Percentiles rank a stretch among this genome's conserved stretches.
Conservation (phyloP, 2,329 filamentous ascomycete genomes). For the Leptographium radiaticola region DNA sequence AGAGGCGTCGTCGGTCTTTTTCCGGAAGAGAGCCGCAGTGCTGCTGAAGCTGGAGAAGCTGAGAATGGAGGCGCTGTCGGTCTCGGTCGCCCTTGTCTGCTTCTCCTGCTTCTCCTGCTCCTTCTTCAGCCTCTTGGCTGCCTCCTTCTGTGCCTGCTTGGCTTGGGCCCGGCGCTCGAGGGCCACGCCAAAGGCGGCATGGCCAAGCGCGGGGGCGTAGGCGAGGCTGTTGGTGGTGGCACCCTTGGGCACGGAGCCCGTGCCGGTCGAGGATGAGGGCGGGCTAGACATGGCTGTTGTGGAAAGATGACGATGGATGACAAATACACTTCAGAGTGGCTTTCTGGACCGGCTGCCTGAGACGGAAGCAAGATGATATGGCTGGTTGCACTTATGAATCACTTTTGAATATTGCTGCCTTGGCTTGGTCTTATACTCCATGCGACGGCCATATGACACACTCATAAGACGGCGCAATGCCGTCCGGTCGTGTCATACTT, state of each 20-base stretch:
- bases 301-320: no score
- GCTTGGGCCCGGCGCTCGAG: neutral
- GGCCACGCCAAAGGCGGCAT: conserved; percentile 2
- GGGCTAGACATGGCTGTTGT: neutral
- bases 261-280: neutral
- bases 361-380: no score
- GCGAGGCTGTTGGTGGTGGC: conserved; percentile 1
- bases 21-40: conserved; percentile 10
- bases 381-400: no score
- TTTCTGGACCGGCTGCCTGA: no score
- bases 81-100: neutral
- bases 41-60: conserved; percentile 13
- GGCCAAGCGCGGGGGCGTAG: conserved; percentile 5
- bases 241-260: no score
- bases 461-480: no score
- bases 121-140: neutral
- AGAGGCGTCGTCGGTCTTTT: conserved; percentile 10
- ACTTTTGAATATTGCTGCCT: no score
- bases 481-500: no score
- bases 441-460: no score
- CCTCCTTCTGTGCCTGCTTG: neutral
- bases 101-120: neutral
- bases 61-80: conserved; percentile 15
- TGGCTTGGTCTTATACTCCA: no score
- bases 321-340: no score